A percentile compares a stretch with the other conserved stretches of the same genome.
Evolutionary conservation across 345 rosid species (phyloP).

Genomic region (Sapria himalayana): DNA sequence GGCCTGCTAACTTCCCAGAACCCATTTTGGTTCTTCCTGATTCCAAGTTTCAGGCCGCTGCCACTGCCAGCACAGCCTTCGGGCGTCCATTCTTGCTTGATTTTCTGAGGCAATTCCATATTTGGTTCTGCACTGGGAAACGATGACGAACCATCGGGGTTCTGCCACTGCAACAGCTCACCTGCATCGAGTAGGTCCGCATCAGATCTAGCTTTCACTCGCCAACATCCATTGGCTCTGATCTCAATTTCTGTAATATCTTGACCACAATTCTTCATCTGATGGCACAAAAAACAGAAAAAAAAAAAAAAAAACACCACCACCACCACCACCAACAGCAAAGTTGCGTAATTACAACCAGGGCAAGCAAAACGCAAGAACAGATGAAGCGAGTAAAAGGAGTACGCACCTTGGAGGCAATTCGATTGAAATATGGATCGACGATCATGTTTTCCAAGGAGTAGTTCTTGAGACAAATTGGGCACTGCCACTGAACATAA

Average conservation of each 20-base stretch:
- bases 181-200: conserved; percentile 61
- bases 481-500: conserved; percentile 89
- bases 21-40: conserved; percentile 70
- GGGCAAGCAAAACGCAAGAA: neutral
- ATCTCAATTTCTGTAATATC: conserved; percentile 72
- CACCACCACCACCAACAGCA: too few species aligned
- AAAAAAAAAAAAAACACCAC: too few species aligned
- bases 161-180: conserved; percentile 71
- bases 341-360: neutral
- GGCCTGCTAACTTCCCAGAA: conserved; percentile 84
- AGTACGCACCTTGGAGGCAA: conserved; percentile 47
- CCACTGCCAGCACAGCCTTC: conserved; percentile 53
- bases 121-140: conserved; percentile 18
- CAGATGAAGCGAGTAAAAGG: conserved; percentile 2
- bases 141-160: conserved; percentile 45
- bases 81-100: conserved; percentile 71
- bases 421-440: conserved; percentile 82
- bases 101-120: conserved; percentile 26
- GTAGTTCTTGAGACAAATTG: conserved; percentile 78
- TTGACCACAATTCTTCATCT: conserved; percentile 82
- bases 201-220: conserved; percentile 58
- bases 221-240: conserved; percentile 97
- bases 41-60: conserved; percentile 68
- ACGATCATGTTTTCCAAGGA: conserved; percentile 62
- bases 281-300: too few species aligned